Base-by-base conservation (phyloP, 2,329 filamentous ascomycete species). In the Verticillium longisporum region DNA sequence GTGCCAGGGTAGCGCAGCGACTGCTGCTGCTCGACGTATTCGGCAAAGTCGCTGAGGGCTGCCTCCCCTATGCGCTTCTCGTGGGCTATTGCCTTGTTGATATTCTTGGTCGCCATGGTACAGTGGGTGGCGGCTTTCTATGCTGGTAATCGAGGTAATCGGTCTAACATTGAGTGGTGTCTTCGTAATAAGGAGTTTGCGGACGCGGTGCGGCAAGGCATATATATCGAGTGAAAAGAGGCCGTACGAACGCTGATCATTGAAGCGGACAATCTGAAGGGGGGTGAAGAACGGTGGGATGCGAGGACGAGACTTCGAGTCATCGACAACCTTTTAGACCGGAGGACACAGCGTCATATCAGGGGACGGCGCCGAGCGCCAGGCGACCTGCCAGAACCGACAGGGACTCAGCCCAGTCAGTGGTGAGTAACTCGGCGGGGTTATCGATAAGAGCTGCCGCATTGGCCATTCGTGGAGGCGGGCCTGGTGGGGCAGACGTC, bases 11-110 rank as follows among this genome's bases (percentile, higher is more conserved):
- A 88, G 61, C 90, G 88, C 57, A 88, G 76, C 14, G 88, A 87
- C 75, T 98, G 95, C 73, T 98, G 93, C 73, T 92, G 90, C 75
- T 98, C 92, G 66, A 97, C 95, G 70, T 97, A 98, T 70, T 99
- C 95, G 74, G 93, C 92, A 73, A 99, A 99, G 69, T 98, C 95
- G 78, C 90, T 95, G 61, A 99, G 83, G 13, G 94, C 93, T 63
- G 90, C 86, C 78, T 97, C 93, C 67, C 92, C 92, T 77, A 91
- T 92, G 67, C 91, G 88, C 74, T 90, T 86, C 76, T 97, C 93
- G 70, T 91, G 87, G 50, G 85, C 83, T 62, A 88, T 84, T 70
- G 87, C 83, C 73, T 88, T 90, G 62, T 88, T 90, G 62, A 75
- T 73, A 67, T 77, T 68, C 76, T 81, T 85, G 61, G 70, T 76